Evolutionary conservation across 768 basidiomycete species (phyloP).

Genomic region (Suillus alpinus): DNA sequence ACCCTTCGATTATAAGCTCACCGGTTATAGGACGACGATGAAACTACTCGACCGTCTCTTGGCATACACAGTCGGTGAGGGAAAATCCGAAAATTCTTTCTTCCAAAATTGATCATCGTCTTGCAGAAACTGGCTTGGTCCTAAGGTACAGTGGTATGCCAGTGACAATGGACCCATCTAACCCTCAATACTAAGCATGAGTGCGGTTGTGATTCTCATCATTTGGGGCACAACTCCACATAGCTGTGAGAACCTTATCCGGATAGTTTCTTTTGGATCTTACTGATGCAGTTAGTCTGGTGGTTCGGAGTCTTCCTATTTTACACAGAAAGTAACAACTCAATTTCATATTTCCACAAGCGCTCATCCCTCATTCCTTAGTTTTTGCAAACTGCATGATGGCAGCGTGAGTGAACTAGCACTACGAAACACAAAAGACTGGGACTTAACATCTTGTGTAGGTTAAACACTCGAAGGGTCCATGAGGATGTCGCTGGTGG

Average conservation of each 20-base stretch:
- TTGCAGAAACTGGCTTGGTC: neutral
- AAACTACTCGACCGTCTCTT: constrained; percentile 1
- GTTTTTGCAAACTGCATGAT: neutral
- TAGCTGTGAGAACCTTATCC: neutral
- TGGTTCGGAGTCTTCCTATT: neutral
- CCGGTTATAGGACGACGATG: neutral
- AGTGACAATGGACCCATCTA: neutral
- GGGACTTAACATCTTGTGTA: neutral
- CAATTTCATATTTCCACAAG: neutral
- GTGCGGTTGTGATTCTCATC: neutral
- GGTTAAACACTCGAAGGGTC: neutral
- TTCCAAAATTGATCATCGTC: neutral
- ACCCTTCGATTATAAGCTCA: neutral
- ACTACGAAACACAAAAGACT: neutral
- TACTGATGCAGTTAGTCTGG: neutral
- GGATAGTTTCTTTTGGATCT: no score
- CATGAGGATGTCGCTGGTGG: neutral
- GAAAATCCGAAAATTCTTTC: neutral
- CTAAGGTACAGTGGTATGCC: neutral
- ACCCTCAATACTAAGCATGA: neutral
- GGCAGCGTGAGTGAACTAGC: neutral
- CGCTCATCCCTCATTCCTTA: neutral
- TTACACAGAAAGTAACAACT: neutral
- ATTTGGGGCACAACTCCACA: neutral
- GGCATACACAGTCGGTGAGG: constrained; percentile 4